These are phyloP conservation scores for Candida pseudofarinosa DNA, from an alignment of 805 yeast species.

Conservation along the genomic window DNA sequence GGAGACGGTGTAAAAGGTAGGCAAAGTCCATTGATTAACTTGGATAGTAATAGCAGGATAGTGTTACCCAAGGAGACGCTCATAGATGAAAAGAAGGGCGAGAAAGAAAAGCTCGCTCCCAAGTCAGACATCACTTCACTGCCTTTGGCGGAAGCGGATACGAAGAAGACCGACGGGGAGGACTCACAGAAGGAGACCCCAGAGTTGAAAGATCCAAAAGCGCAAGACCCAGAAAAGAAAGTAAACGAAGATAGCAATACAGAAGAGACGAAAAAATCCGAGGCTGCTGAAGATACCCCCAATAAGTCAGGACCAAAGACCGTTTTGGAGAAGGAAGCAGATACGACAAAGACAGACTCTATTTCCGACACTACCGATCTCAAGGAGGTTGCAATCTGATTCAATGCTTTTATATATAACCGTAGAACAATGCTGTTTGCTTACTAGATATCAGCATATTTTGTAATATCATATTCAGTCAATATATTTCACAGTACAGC, in stretches of 20 bases:
- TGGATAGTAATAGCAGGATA: slow-evolving; percentile 23
- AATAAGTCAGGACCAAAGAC: slow-evolving; percentile 1
- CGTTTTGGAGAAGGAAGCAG: background rate
- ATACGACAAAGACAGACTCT: background rate
- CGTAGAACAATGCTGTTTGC: too few relatives aligned
- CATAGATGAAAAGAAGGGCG: slow-evolving; percentile 21
- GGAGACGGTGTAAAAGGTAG: slow-evolving; percentile 9
- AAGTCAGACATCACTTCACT: background rate
- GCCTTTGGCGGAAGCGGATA: background rate
- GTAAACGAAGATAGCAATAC: background rate
- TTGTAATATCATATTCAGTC: background rate
- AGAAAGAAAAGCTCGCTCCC: background rate
- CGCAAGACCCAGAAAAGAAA: slow-evolving; percentile 2
- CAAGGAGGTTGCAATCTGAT: background rate
- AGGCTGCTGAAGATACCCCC: background rate
- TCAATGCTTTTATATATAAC: background rate
- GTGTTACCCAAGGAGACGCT: slow-evolving; percentile 41
- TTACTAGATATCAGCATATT: too few relatives aligned
- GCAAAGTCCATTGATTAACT: slow-evolving; percentile 21
- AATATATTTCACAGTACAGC: too few relatives aligned
- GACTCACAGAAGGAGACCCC: slow-evolving; percentile 3
- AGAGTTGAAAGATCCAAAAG: slow-evolving; percentile 1
- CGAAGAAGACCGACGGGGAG: slow-evolving; percentile 3
- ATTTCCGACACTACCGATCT: background rate
- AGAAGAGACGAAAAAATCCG: slow-evolving; percentile 1